Evolutionary conservation across 108 stramenopile species (phyloP), one percentile per base, ranked within the genome.

Genomic region (Cyclostephanos tholiformis): DNA sequence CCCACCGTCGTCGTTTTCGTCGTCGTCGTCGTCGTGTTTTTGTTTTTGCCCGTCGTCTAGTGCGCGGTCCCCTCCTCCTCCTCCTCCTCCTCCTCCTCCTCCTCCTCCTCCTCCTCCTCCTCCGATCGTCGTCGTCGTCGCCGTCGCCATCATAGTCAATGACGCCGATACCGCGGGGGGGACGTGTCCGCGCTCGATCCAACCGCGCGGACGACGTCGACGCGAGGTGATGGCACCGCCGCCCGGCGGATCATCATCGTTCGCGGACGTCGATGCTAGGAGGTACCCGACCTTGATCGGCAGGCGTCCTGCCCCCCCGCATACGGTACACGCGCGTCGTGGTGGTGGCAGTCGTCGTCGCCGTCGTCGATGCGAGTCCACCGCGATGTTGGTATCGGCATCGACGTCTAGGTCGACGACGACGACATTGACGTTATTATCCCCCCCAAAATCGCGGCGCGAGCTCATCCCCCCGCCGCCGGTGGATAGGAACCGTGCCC

Each of bases 321-420:
- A 86, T 2, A 88, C 82, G 2, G 85, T 65, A 44, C 87, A 88
- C 14, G 59, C 49, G 35, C 66, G 49, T n/a, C 48, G 59, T 51
- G 3, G 36, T 64, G 38, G 65, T 32, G 10, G 74, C 12, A 20
- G n/a, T 29, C 17, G 32, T 27, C 2, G 48, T 25, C 2, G 22
- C 19, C 14, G 67, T 53, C 27, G 63, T 43, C 0, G 20, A n/a
- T n/a, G n/a, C n/a, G n/a, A n/a, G n/a, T n/a, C n/a, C n/a, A n/a
- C n/a, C n/a, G n/a, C n/a, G n/a, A n/a, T n/a, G n/a, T n/a, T n/a
- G n/a, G n/a, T n/a, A n/a, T n/a, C n/a, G n/a, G n/a, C n/a, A n/a
- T n/a, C n/a, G n/a, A n/a, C n/a, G n/a, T n/a, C n/a, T n/a, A n/a
- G n/a, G n/a, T n/a, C n/a, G n/a, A n/a, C n/a, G n/a, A n/a, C n/a